Conservation (phyloP, 495 filamentous ascomycete genomes). For the Glutinoglossum americanum region DNA sequence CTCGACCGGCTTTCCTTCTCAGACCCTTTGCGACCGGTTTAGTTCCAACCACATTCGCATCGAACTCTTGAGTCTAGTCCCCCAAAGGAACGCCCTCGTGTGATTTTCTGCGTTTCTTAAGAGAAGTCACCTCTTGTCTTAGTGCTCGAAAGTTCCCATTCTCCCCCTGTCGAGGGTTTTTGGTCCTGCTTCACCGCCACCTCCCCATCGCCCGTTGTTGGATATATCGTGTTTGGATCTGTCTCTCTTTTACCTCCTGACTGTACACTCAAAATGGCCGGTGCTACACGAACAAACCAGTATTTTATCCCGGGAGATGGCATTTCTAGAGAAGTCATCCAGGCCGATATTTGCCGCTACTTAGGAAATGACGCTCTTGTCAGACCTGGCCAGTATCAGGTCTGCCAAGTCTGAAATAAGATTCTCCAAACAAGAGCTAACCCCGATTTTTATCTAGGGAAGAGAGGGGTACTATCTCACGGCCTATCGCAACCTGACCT, state of each 20-base stretch:
- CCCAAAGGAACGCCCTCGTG: background rate
- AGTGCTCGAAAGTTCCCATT: background rate
- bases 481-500: conserved; percentile 69
- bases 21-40: background rate
- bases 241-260: background rate
- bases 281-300: conserved; percentile 27
- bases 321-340: conserved; percentile 84
- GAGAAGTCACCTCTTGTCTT: background rate
- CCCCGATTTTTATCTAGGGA: conserved; percentile 24
- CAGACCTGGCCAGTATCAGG: conserved; percentile 64
- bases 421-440: conserved; percentile 5
- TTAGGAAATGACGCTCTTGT: conserved; percentile 82
- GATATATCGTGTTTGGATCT: background rate
- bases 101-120: background rate
- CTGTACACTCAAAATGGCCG: conserved; percentile 1
- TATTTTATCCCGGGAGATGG: conserved; percentile 78
- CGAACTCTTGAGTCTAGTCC: background rate
- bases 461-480: conserved; percentile 65
- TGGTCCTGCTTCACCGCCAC: background rate
- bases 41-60: background rate
- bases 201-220: background rate
- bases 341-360: conserved; percentile 85
- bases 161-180: background rate
- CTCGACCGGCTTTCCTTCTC: background rate
- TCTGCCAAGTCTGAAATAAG: conserved; percentile 20